These are phyloP conservation scores for Trichosporon coremiiforme DNA, from an alignment of 1,284 basidiomycete species.

Conservation along the genomic window DNA sequence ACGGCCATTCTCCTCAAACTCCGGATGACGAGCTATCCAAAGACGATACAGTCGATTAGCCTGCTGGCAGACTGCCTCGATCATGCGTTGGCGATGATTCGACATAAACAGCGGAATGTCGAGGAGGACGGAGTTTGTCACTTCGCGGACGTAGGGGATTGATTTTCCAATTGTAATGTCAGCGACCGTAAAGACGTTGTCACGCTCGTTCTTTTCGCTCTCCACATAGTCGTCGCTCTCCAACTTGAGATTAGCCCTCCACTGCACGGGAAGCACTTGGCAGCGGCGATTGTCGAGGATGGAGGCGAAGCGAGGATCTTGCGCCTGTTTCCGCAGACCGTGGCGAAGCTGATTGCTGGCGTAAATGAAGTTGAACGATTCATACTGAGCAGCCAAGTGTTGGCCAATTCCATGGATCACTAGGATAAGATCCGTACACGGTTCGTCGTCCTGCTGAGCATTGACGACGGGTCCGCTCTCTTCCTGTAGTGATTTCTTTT, in stretches of 20 bases:
- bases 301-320: conserved; percentile 56
- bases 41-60: conserved; percentile 60
- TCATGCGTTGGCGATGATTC: conserved; percentile 61
- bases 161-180: conserved; percentile 60
- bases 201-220: conserved; percentile 57
- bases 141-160: conserved; percentile 59
- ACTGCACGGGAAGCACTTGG: conserved; percentile 62
- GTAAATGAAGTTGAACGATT: conserved; percentile 61
- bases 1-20: conserved; percentile 58
- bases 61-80: conserved; percentile 58
- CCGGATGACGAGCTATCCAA: conserved; percentile 62
- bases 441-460: conserved; percentile 49
- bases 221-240: conserved; percentile 57
- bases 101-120: conserved; percentile 60
- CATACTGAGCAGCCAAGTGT: conserved; percentile 58
- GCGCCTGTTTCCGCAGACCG: conserved; percentile 56
- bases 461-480: conserved; percentile 51
- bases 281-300: conserved; percentile 59
- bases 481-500: conserved; percentile 45
- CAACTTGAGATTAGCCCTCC: conserved; percentile 60
- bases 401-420: conserved; percentile 61
- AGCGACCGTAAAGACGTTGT: conserved; percentile 59
- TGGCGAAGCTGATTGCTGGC: conserved; percentile 59
- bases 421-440: conserved; percentile 59
- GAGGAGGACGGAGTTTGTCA: conserved; percentile 59